phyloP scores from a whole-genome alignment of 2,329 filamentous ascomycete species.

The Microcyclospora tardicrescens region DNA sequence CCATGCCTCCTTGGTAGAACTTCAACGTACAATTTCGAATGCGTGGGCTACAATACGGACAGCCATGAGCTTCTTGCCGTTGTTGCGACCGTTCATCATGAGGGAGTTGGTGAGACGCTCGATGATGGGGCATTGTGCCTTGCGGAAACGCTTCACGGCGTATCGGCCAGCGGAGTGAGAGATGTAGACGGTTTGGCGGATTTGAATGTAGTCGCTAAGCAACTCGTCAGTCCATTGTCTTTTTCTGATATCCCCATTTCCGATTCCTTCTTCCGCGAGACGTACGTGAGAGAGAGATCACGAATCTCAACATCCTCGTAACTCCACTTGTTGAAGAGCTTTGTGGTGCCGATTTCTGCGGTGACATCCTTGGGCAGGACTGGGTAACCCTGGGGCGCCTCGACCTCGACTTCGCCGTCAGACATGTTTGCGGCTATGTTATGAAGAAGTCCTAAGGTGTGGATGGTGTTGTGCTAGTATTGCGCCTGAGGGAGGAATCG shows the following conservation, averaged over 20 bases:
- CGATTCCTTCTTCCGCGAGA: conserved; percentile 9
- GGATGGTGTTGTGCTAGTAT: too few relatives aligned
- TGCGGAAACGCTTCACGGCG: conserved; percentile 99
- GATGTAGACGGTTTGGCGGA: conserved; percentile 97
- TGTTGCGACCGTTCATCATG: conserved; percentile 99
- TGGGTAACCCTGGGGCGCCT: conserved; percentile 67
- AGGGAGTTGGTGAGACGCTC: conserved; percentile 99
- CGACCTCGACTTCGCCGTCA: conserved; percentile 94
- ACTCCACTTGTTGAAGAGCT: conserved; percentile 97
- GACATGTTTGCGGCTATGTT: conserved; percentile 52
- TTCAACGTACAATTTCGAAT: conserved; percentile 88
- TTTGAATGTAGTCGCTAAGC: conserved; percentile 96
- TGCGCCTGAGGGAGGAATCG: too few relatives aligned
- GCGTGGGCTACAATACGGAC: conserved; percentile 97
- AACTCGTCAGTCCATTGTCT: conserved; percentile 15
- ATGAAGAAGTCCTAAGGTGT: too few relatives aligned
- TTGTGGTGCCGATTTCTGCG: conserved; percentile 79
- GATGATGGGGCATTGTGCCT: conserved; percentile 99
- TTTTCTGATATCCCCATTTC: conserved; percentile 12
- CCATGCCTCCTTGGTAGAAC: too few relatives aligned
- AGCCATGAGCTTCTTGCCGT: conserved; percentile 99
- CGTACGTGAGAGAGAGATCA: conserved; percentile 99
- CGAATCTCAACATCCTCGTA: conserved; percentile 99
- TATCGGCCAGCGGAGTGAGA: conserved; percentile 98
- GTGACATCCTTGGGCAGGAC: conserved; percentile 88